Conservation (phyloP, 2,329 filamentous ascomycete genomes). For the Pseudogymnoascus sp. region DNA sequence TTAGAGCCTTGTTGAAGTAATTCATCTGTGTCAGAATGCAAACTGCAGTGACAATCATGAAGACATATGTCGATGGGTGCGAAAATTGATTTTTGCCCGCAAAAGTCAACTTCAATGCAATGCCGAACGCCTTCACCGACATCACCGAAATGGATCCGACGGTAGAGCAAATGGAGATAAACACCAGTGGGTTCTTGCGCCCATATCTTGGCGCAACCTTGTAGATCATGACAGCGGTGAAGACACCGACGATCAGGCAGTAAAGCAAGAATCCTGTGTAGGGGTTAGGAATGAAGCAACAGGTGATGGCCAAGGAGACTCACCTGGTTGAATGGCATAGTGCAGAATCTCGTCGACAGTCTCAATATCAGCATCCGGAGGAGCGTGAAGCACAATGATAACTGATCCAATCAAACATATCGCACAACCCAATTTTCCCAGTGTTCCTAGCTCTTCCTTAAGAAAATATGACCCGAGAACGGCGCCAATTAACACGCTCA, state of each 20-base stretch:
- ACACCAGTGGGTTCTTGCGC: slow-evolving; percentile 92
- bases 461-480: slow-evolving; percentile 93
- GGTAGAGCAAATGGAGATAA: slow-evolving; percentile 94
- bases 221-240: slow-evolving; percentile 94
- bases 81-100: slow-evolving; percentile 90
- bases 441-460: slow-evolving; percentile 75
- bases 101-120: slow-evolving; percentile 91
- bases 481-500: slow-evolving; percentile 90
- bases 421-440: slow-evolving; percentile 91
- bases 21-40: slow-evolving; percentile 99
- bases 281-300: background rate
- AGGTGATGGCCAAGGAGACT: slow-evolving; percentile 20
- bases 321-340: slow-evolving; percentile 87
- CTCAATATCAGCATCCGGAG: slow-evolving; percentile 82
- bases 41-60: slow-evolving; percentile 83
- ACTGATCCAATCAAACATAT: slow-evolving; percentile 94
- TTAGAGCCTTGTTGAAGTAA: slow-evolving; percentile 98
- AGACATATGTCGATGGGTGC: slow-evolving; percentile 93
- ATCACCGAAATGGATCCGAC: slow-evolving; percentile 97
- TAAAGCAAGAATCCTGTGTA: slow-evolving; percentile 80
- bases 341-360: slow-evolving; percentile 87
- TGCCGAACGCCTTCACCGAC: slow-evolving; percentile 97
- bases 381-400: slow-evolving; percentile 95
- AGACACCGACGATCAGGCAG: slow-evolving; percentile 67
- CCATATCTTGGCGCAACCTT: slow-evolving; percentile 80